Evolutionary conservation across 2,329 filamentous ascomycete genomes (phyloP).

Genomic region (Fusarium sp.): DNA sequence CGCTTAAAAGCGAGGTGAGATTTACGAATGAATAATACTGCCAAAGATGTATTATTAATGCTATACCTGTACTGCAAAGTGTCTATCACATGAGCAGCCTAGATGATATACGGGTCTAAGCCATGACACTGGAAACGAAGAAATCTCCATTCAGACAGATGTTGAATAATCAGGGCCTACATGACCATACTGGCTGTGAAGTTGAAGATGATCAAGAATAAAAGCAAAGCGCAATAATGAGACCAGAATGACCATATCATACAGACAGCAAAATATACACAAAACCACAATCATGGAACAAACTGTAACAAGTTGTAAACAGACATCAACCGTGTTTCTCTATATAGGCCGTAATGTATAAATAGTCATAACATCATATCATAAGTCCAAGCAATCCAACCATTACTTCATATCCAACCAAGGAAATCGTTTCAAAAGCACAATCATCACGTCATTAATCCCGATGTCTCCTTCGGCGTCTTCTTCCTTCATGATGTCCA

Average conservation of each 20-base stretch:
- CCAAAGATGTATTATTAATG: not conserved
- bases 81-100: not conserved
- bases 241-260: no score
- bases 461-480: slow-evolving; percentile 24
- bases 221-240: no score
- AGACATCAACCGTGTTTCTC: slow-evolving; percentile 36
- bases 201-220: no score
- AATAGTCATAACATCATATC: slow-evolving; percentile 42
- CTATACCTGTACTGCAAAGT: not conserved
- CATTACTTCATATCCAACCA: slow-evolving; percentile 30
- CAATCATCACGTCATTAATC: slow-evolving; percentile 43
- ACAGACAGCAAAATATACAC: not conserved
- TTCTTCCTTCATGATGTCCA: slow-evolving; percentile 31
- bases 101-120: not conserved
- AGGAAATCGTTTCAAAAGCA: slow-evolving; percentile 25
- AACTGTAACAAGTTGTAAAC: not conserved
- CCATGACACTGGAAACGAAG: not conserved
- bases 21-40: no score
- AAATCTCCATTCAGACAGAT: not conserved
- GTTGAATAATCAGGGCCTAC: no score
- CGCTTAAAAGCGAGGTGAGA: not conserved
- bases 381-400: slow-evolving; percentile 29
- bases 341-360: slow-evolving; percentile 45
- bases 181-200: no score
- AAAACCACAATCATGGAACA: not conserved